Evolutionary conservation across 345 rosid species (phyloP).

Genomic region (Syzygium grande): DNA sequence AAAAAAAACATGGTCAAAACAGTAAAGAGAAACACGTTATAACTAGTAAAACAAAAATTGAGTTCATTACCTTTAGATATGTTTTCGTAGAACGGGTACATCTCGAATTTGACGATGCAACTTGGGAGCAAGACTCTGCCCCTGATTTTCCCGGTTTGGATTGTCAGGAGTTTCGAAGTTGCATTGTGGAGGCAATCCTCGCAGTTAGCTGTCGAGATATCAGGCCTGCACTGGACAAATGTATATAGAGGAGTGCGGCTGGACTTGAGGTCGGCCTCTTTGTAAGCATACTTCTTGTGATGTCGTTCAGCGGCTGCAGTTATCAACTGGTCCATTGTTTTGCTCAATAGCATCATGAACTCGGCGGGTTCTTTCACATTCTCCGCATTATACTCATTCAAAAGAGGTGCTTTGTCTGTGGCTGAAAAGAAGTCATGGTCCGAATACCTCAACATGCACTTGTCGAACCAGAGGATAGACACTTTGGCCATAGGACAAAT

Average conservation of each 20-base stretch:
- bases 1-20: neutral
- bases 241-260: neutral
- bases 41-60: neutral
- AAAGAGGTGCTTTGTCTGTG: neutral
- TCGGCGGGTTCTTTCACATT: conserved; percentile 1
- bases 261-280: neutral
- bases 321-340: neutral
- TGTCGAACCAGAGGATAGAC: conserved; percentile 30
- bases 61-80: neutral
- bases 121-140: conserved; percentile 14
- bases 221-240: conserved; percentile 19
- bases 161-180: neutral
- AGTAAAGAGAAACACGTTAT: neutral
- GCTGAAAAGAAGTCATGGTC: conserved; percentile 11
- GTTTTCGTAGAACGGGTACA: conserved; percentile 6
- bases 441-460: conserved; percentile 34
- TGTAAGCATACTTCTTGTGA: neutral
- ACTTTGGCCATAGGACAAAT: conserved; percentile 21
- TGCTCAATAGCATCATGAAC: neutral
- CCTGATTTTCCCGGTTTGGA: conserved; percentile 5
- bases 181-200: conserved; percentile 7
- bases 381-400: neutral
- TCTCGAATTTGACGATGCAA: conserved; percentile 24
- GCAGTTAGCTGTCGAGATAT: conserved; percentile 3
- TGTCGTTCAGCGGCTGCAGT: neutral